phyloP scores from a whole-genome alignment of 352 stramenopile species.

The Phytophthora pisi region DNA sequence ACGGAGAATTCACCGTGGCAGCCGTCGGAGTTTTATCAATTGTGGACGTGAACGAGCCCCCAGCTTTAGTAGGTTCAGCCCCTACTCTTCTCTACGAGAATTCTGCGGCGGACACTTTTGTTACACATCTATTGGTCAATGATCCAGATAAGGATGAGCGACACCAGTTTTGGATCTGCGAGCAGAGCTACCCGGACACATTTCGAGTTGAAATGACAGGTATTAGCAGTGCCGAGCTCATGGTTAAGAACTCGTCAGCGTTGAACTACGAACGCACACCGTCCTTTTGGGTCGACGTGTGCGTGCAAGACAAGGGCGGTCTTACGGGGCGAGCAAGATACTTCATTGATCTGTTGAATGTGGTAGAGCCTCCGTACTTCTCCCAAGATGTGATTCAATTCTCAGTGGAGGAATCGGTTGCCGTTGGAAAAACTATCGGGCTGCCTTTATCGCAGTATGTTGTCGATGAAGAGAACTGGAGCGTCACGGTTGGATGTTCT shows the following conservation, averaged over 20 bases:
- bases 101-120: conserved; percentile 8
- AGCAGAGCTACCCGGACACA: conserved; percentile 38
- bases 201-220: conserved; percentile 40
- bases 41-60: conserved; percentile 53
- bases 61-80: conserved; percentile 1
- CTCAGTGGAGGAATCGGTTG: conserved; percentile 36
- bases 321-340: conserved; percentile 32
- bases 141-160: conserved; percentile 48
- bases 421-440: conserved; percentile 9
- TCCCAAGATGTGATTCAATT: conserved; percentile 32
- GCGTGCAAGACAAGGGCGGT: conserved; percentile 46
- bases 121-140: conserved; percentile 33
- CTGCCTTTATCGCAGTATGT: conserved; percentile 17
- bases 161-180: conserved; percentile 51
- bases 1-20: conserved; percentile 37
- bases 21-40: conserved; percentile 32
- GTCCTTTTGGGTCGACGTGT: conserved; percentile 52
- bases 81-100: conserved; percentile 25
- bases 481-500: conserved; percentile 16
- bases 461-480: conserved; percentile 35
- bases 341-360: conserved; percentile 42
- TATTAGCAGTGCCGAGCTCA: conserved; percentile 20
- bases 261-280: conserved; percentile 50
- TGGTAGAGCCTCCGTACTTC: conserved; percentile 60
- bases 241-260: conserved; percentile 41